Evolutionary conservation across 2,329 filamentous ascomycete species (phyloP), one percentile per base, ranked within the genome.

Genomic region (Keithomyces neogunnii): DNA sequence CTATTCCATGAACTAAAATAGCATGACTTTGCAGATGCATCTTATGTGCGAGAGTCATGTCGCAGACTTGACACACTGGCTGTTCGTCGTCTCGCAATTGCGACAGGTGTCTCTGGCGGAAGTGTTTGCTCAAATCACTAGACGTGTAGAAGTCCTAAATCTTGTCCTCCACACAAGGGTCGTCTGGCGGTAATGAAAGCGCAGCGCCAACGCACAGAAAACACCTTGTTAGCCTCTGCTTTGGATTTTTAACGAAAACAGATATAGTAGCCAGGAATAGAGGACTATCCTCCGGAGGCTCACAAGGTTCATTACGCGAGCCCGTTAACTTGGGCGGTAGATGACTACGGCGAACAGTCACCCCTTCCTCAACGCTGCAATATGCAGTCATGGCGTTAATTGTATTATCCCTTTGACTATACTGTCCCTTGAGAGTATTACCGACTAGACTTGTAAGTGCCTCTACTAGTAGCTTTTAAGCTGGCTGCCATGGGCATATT

Each of bases 11-110:
- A 63, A 70, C 1, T 69, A 62, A 0, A 67, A 66, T 48, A 69
- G 62, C 5, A 66, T 59, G 33, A 61, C 69, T 0, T 62, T 66
- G 63, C 1, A 63, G 51, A 51, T 70, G 67, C 46, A 60, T 61
- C 47, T 64, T 66, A 47, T 69, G 62, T 49, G 62, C 64, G 5
- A 50, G 45, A 39, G 42, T 50, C 13, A 53, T 49, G 19, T 51
- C 38, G 48, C 42, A 56, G 26, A 52, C 44, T 28, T 33, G 43
- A 36, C 47, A 56, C 26, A 52, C 29, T 32, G 33, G 39, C 30
- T 47, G 45, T 42, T 52, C 26, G 5, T 44, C 33, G 8, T 40
- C 32, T 48, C 32, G 39, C 2, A 56, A 38, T 28, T 50, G 49
- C 3, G 40, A 49, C 26, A 57, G 48, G 49, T 57, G 51, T 33